These are phyloP conservation scores for Lunasporangiospora selenospora DNA, from an alignment of 192 early-diverging fungal species.

Conservation along the genomic window DNA sequence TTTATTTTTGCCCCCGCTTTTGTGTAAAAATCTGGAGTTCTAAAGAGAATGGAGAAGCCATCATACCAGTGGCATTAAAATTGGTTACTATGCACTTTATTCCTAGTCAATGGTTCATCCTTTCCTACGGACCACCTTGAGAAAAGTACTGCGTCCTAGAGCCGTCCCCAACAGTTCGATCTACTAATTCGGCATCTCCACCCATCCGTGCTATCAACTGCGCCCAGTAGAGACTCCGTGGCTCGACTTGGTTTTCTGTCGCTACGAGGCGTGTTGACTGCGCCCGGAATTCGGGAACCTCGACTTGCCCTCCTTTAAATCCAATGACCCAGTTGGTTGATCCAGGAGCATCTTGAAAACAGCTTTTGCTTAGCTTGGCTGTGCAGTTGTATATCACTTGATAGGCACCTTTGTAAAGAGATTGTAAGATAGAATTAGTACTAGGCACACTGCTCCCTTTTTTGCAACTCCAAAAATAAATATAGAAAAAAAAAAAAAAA, in stretches of 20 bases:
- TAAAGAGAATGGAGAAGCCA: too few relatives aligned
- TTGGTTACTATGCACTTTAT: too few relatives aligned
- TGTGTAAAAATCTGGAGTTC: too few relatives aligned
- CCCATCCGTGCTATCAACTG: slow-evolving; percentile 5
- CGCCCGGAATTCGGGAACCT: slow-evolving; percentile 6
- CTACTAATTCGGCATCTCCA: slow-evolving; percentile 3
- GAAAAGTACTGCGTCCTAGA: slow-evolving; percentile 6
- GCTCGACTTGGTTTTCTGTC: slow-evolving; percentile 5
- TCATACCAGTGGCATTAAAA: too few relatives aligned
- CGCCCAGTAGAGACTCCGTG: slow-evolving; percentile 22
- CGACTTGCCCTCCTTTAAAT: slow-evolving; percentile 13
- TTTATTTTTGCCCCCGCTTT: too few relatives aligned
- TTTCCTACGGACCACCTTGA: too few relatives aligned
- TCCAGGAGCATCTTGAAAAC: slow-evolving; percentile 20
- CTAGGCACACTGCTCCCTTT: too few relatives aligned
- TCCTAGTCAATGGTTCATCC: too few relatives aligned
- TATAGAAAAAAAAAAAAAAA: not conserved
- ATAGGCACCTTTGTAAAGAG: not conserved
- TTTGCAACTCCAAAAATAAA: not conserved
- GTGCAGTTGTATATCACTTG: slow-evolving; percentile 24
- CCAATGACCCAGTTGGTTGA: slow-evolving; percentile 18
- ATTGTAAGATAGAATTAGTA: too few relatives aligned
- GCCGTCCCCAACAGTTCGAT: not conserved
- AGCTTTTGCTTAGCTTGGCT: slow-evolving; percentile 2
- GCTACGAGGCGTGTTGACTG: slow-evolving; percentile 2